A percentile compares a stretch with the other conserved stretches of the same genome.
phyloP scores from a whole-genome alignment of 495 filamentous ascomycete genomes.

The Venustampulla echinocandica region DNA sequence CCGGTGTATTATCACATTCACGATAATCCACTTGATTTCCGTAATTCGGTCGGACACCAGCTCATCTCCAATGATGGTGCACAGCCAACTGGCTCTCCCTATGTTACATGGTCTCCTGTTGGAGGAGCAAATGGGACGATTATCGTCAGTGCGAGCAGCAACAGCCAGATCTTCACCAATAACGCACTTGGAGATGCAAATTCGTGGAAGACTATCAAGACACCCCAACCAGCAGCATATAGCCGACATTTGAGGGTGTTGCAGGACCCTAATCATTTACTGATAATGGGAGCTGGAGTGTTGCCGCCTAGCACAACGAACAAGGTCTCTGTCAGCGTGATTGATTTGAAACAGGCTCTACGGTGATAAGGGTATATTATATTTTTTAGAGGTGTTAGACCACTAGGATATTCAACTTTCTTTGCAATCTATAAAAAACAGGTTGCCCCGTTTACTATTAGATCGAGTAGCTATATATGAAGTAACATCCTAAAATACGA shows the following conservation, averaged over 20 bases:
- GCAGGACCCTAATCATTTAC: constrained; percentile 26
- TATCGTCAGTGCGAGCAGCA: constrained; percentile 44
- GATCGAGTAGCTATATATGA: no score
- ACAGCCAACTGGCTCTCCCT: constrained; percentile 45
- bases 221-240: constrained; percentile 40
- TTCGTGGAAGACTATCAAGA: constrained; percentile 45
- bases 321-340: constrained; percentile 33
- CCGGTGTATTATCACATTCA: constrained; percentile 48
- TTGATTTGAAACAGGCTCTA: constrained; percentile 16
- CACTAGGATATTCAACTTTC: no score
- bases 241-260: constrained; percentile 41
- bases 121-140: constrained; percentile 51
- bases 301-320: constrained; percentile 35
- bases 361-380: no score
- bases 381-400: no score
- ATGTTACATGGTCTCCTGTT: constrained; percentile 44
- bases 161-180: constrained; percentile 50
- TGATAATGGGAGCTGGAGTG: constrained; percentile 35
- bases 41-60: constrained; percentile 29
- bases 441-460: no score
- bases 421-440: no score
- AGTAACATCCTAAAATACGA: no score
- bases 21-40: constrained; percentile 44
- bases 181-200: constrained; percentile 40
- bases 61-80: constrained; percentile 40